Evolutionary conservation across 2,329 filamentous ascomycete genomes (phyloP), one percentile per base, ranked within the genome.

Genomic region (Epichloe brachyelytri): DNA sequence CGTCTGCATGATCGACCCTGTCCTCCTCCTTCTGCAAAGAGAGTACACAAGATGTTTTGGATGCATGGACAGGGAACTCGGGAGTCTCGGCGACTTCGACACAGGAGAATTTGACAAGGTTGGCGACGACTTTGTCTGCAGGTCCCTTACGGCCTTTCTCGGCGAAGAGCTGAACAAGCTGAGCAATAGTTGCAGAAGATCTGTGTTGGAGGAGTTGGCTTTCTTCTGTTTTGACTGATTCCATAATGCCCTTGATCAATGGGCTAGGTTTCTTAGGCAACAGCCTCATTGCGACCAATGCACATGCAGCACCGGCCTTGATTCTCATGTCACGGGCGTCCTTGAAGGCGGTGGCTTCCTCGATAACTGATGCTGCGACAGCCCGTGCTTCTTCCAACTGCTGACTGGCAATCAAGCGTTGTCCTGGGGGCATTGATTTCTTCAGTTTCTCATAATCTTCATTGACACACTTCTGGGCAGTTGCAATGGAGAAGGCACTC

Each of bases 11-110:
- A 59, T 98, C 93, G 57, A 90, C 84, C 43, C 93, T 80, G 62
- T 98, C 93, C 68, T 98, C 93, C 63, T 98, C 93, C 68, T 98
- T 98, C 59, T 91, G 88, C 66, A 98, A 82, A 0, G 93, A 97
- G 15, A 98, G 71, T 51, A 98, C 93, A 14, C 85, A 84, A 56
- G 83, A 82, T 44, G 84, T 86, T 61, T 94, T 84, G 43, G 74
- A 66, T 2, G 85, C 86, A 61, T 97, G 93, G 30, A 86, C 83
- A 4, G 84, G 81, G 64, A 97, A 97, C 62, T 97, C 93, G 0
- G 93, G 93, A 0, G 94, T 98, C 66, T 98, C 94, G 0, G 93
- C 91, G 1, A 94, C 95, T 64, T 98, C 93, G 61, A 96, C 88
- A 62, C 93, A 98, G 56, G 89, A 95, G 68, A 96, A 98, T 63